Evolutionary conservation across 108 stramenopile species (phyloP).

Genomic region (Licmophora abbreviata): DNA sequence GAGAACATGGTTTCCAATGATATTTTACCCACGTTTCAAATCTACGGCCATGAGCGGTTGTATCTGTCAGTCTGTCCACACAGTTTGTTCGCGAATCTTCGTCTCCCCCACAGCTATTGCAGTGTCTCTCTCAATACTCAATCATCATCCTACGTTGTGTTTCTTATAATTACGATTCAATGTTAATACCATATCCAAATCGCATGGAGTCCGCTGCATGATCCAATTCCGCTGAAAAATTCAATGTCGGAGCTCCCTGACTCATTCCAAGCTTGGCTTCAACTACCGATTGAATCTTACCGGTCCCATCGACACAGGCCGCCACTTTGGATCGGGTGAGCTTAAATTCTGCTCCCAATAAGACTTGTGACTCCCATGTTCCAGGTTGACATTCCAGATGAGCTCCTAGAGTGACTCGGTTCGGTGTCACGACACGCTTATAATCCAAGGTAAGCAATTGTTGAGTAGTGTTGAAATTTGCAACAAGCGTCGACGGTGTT

Average conservation of each 20-base stretch:
- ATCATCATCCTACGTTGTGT: too few relatives aligned
- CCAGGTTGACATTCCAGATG: slow-evolving; percentile 52
- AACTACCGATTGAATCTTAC: slow-evolving; percentile 54
- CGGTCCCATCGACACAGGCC: slow-evolving; percentile 59
- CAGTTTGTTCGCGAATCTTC: too few relatives aligned
- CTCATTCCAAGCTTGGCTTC: slow-evolving; percentile 77
- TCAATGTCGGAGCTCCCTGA: slow-evolving; percentile 56
- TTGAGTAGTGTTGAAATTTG: slow-evolving; percentile 57
- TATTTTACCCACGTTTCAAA: too few relatives aligned
- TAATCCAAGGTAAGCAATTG: slow-evolving; percentile 53
- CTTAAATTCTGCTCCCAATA: slow-evolving; percentile 81
- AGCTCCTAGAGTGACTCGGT: slow-evolving; percentile 67
- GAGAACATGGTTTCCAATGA: too few relatives aligned
- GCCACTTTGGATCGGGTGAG: slow-evolving; percentile 60
- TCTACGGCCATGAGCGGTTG: too few relatives aligned
- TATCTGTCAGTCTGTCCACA: too few relatives aligned
- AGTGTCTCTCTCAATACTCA: too few relatives aligned
- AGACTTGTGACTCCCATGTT: slow-evolving; percentile 52
- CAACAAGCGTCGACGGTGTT: slow-evolving; percentile 44
- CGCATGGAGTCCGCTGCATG: slow-evolving; percentile 66
- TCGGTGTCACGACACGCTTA: slow-evolving; percentile 68
- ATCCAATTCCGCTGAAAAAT: slow-evolving; percentile 69
- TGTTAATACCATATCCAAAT: slow-evolving; percentile 81
- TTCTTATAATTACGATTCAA: slow-evolving; percentile 44
- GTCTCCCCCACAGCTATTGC: too few relatives aligned